Evolutionary conservation across 225 moss, liverwort and hornwort genomes (phyloP), one percentile per base, ranked within the genome.

Genomic region (Rhytidiadelphus loreus): DNA sequence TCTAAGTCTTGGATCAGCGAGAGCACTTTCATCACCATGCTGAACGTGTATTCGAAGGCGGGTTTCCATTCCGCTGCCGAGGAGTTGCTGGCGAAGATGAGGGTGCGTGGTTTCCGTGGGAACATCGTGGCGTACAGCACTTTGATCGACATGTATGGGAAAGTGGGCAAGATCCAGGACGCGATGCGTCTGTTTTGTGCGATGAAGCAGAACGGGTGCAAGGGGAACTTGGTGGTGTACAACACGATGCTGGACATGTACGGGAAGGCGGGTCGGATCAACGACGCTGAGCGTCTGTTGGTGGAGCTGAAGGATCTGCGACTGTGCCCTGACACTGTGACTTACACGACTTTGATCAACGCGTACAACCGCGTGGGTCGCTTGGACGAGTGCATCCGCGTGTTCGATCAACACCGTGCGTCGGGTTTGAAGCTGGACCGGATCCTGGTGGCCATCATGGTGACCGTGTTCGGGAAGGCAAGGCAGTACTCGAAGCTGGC

Each of bases 111-210:
- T 44, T 85, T 86, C 43, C 89, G 90, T 61, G 78, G 64, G 15
- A 94, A 92, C 88, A 48, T 91, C 6, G 93, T 95, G 79, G 94
- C 95, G 39, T 95, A 95, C 86, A 92, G 94, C 79, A 96, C 95
- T 32, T 87, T 96, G 83, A 96, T 96, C 53, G 92, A 95, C 86
- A 95, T 96, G 93, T 96, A 96, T 30, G 92, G 94, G 73, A 96
- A 95, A 84, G 91, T 92, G 80, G 95, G 95, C 44, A 91, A 92
- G 87, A 18, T 95, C 25, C 89, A 89, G 79, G 94, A 95, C 5
- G 96, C 94, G 46, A 77, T 87, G 7, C 86, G 90, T 71, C 63
- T 93, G 87, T 95, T 95, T 82, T 22, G 80, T 57, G 46, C 81
- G 30, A 92, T 96, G 92, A 93, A 92, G 87, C 88, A 88, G 73